Evolutionary conservation across 2,329 filamentous ascomycete species (phyloP), one percentile per base, ranked within the genome.

Genomic region (Diaporthe ilicicola): DNA sequence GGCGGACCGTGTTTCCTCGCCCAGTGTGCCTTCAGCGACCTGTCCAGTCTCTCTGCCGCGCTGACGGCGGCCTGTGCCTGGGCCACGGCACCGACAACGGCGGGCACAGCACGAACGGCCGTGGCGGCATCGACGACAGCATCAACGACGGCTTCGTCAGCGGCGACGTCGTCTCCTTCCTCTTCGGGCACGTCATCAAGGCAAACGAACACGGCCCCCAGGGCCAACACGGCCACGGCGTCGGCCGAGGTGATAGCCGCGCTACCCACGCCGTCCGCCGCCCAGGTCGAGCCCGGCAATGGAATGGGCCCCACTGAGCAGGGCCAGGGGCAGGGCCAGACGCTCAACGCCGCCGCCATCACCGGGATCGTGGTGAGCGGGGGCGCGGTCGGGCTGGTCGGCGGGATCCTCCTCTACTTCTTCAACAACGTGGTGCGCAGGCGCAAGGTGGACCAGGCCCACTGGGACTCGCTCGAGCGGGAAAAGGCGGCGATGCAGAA

Each of bases 361-460:
- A 55, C 65, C n/a, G 65, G 65, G 7, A 56, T 67, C 27, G 65
- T 54, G 50, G 50, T 67, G 27, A 27, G 50, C 65, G 48, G 39
- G 5, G 65, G 24, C 42, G 48, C 37, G 15, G 65, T 67, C 27
- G 65, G 65, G 65, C 50, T 67, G 37, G 10, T 56, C 50, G 65
- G 65, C 46, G 65, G 65, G 13, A 67, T 67, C 27, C 65, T 67
- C 19, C 13, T 67, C 5, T 67, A 67, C 27, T 67, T 67, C 51
- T 55, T 56, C 51, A 54, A 50, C 51, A 54, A 50, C 24, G 51
- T 56, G 65, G 65, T 67, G n/a, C 48, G 65, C 24, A 19, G 65
- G 27, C 48, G 50, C 34, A 56, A 48, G 50, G 46, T 64, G 59
- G 44, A 64, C 44, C 65, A 67, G 51, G 10, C 24, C 7, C 65